Percentiles rank a stretch among this genome's conserved stretches.
Evolutionary conservation across 345 rosid species (phyloP).

Genomic region (Ceriops decandra): DNA sequence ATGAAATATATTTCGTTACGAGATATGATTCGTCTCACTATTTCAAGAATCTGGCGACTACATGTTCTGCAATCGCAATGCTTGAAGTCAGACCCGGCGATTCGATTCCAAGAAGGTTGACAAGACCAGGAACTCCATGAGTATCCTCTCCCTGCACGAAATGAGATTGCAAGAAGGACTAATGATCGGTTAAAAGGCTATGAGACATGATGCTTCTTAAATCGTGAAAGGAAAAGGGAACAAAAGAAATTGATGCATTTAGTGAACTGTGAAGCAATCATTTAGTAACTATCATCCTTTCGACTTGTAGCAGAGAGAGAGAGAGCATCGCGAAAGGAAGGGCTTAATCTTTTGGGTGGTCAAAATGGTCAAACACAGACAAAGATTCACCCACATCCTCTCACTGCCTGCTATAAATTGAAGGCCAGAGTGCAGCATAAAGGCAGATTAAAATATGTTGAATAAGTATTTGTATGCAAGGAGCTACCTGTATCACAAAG

Average conservation of each 20-base stretch:
- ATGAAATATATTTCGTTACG: no score
- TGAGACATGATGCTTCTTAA: no score
- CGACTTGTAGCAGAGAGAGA: no score
- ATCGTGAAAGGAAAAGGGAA: no score
- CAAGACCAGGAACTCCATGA: constrained; percentile 81
- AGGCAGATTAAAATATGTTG: neutral
- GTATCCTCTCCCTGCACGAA: constrained; percentile 64
- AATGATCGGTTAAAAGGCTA: no score
- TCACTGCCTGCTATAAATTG: neutral
- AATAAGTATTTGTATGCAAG: neutral
- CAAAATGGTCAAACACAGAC: no score
- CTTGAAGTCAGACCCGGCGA: constrained; percentile 97
- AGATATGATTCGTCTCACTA: constrained; percentile 5
- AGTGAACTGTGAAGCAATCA: no score
- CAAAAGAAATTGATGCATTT: no score
- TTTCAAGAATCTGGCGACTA: constrained; percentile 49
- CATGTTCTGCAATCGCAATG: constrained; percentile 81
- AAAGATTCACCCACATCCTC: no score
- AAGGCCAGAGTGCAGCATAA: neutral
- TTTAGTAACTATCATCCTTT: no score
- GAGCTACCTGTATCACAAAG: constrained; percentile 74
- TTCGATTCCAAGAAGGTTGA: constrained; percentile 85
- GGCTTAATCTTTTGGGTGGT: no score
- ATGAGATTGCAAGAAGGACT: neutral
- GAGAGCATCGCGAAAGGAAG: no score